phyloP scores from a whole-genome alignment of 306 rosid species.

The Gastrolobium bilobum region DNA sequence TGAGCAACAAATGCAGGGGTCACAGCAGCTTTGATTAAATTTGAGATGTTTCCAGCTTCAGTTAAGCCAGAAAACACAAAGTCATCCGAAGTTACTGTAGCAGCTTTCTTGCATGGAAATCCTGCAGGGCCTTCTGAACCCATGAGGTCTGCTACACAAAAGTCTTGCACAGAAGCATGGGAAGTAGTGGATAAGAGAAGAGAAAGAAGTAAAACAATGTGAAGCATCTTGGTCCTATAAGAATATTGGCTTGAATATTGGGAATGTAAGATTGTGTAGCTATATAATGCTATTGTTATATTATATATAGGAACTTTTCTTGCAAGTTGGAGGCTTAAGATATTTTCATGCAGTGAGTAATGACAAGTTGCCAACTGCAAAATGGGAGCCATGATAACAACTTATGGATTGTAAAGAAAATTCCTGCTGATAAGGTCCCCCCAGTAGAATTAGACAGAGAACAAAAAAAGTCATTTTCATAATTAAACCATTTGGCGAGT shows the following conservation, averaged over 20 bases:
- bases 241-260: not conserved
- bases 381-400: slow-evolving; percentile 41
- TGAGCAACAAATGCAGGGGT: slow-evolving; percentile 83
- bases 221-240: slow-evolving; percentile 58
- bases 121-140: slow-evolving; percentile 74
- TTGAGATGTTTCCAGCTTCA: slow-evolving; percentile 63
- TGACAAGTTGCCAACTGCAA: slow-evolving; percentile 53
- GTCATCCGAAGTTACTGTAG: slow-evolving; percentile 65
- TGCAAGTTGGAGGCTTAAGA: slow-evolving; percentile 56
- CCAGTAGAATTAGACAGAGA: not conserved
- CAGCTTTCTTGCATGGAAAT: slow-evolving; percentile 57
- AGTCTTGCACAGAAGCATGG: slow-evolving; percentile 64
- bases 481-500: slow-evolving; percentile 34
- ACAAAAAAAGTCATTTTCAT: slow-evolving; percentile 26
- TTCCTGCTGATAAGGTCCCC: slow-evolving; percentile 37
- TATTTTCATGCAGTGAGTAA: slow-evolving; percentile 30
- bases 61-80: slow-evolving; percentile 64
- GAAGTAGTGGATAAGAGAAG: slow-evolving; percentile 62
- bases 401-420: slow-evolving; percentile 14
- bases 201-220: slow-evolving; percentile 56
- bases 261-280: slow-evolving; percentile 25
- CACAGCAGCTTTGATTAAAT: slow-evolving; percentile 76
- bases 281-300: not conserved
- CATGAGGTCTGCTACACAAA: slow-evolving; percentile 79
- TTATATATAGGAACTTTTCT: slow-evolving; percentile 40